phyloP scores from a whole-genome alignment of 2,329 filamentous ascomycete genomes.

The Fusarium globosum region DNA sequence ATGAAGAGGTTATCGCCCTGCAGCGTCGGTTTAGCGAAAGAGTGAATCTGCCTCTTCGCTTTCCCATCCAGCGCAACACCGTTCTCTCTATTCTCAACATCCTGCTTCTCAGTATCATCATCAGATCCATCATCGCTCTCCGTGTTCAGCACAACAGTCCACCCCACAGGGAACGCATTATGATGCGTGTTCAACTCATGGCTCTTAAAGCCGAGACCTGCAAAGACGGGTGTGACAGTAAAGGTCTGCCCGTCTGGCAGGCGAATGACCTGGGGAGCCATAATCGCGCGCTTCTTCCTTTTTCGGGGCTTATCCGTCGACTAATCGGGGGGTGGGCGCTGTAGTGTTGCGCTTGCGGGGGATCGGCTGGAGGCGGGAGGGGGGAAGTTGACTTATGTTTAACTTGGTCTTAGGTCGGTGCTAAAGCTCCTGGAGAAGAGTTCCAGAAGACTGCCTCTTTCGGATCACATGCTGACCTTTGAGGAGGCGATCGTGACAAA shows the following conservation, averaged over 20 bases:
- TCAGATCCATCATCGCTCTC: slow-evolving; percentile 49
- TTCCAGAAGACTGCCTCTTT: slow-evolving; percentile 45
- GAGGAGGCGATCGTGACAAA: slow-evolving; percentile 46
- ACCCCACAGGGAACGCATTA: slow-evolving; percentile 83
- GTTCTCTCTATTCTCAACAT: slow-evolving; percentile 32
- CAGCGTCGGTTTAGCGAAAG: slow-evolving; percentile 78
- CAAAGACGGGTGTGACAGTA: slow-evolving; percentile 86
- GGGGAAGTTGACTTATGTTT: slow-evolving; percentile 8
- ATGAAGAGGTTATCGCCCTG: slow-evolving; percentile 87
- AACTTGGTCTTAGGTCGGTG: neutral
- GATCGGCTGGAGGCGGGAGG: slow-evolving; percentile 33
- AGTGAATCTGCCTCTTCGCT: slow-evolving; percentile 41
- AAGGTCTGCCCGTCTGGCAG: slow-evolving; percentile 90
- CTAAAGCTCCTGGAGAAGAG: slow-evolving; percentile 31
- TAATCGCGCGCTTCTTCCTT: slow-evolving; percentile 31
- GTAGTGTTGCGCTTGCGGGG: slow-evolving; percentile 34
- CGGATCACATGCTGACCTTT: slow-evolving; percentile 42
- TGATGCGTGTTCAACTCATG: slow-evolving; percentile 77
- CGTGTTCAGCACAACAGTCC: slow-evolving; percentile 88
- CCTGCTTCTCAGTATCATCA: slow-evolving; percentile 38
- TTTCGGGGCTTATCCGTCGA: slow-evolving; percentile 6
- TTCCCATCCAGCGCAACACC: slow-evolving; percentile 31
- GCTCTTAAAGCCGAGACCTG: slow-evolving; percentile 89
- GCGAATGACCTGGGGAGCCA: slow-evolving; percentile 65
- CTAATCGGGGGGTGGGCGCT: slow-evolving; percentile 16